Conservation (phyloP, 164 flowering plant genomes). For the Vitis cinerea region DNA sequence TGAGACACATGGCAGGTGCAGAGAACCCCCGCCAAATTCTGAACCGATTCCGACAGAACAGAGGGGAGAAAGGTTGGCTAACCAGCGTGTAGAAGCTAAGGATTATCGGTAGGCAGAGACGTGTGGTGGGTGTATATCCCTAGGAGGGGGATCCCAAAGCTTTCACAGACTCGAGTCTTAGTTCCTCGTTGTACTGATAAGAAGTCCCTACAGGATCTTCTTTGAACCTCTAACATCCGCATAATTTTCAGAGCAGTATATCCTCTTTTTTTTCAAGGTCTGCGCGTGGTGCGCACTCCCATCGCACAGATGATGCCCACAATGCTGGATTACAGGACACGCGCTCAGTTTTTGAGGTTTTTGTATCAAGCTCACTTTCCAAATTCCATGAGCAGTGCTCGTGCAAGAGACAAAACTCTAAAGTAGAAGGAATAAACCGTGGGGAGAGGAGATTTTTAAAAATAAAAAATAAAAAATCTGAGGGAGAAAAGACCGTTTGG, state of each 20-base stretch:
- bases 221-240: conserved; percentile 13
- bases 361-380: background rate
- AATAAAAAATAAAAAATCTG: too few relatives aligned
- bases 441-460: background rate
- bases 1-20: too few relatives aligned
- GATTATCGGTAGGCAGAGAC: background rate
- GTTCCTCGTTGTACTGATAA: background rate
- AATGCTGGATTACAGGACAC: background rate
- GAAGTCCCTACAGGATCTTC: conserved; percentile 23
- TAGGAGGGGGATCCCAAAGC: background rate
- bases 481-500: background rate
- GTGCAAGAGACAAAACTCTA: conserved; percentile 9
- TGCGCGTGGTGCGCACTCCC: too few relatives aligned
- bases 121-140: background rate
- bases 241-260: too few relatives aligned
- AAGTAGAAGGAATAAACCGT: background rate
- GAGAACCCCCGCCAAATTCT: too few relatives aligned
- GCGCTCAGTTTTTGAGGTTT: background rate
- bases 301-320: conserved; percentile 1
- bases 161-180: conserved; percentile 11
- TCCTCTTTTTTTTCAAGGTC: background rate
- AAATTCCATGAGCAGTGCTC: background rate
- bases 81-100: background rate
- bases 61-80: background rate
- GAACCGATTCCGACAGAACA: too few relatives aligned